Evolutionary conservation across 495 filamentous ascomycete genomes (phyloP).

Genomic region (Durotheca rogersii): DNA sequence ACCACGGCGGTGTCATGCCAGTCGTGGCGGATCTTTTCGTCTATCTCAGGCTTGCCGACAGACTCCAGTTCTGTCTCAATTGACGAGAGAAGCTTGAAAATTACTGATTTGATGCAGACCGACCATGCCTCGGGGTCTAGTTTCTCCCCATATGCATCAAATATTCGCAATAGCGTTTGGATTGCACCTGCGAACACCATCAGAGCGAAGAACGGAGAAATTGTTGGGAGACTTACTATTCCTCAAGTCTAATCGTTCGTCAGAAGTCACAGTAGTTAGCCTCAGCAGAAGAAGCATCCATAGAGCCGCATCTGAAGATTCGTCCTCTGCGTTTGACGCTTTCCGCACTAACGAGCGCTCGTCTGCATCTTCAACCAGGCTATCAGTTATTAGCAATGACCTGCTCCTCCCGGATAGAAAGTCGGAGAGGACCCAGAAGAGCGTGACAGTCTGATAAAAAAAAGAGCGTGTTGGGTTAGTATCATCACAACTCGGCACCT

Average conservation of each 20-base stretch:
- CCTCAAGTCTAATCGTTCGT: conserved; percentile 78
- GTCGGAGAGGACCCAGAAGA: conserved; percentile 93
- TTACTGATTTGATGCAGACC: conserved; percentile 74
- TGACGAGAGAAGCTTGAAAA: conserved; percentile 70
- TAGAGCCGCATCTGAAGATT: conserved; percentile 61
- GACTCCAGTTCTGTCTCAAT: conserved; percentile 50
- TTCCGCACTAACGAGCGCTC: conserved; percentile 52
- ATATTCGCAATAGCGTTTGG: conserved; percentile 86
- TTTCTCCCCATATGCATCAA: conserved; percentile 84
- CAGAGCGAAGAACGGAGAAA: conserved; percentile 8
- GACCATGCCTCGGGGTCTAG: conserved; percentile 79
- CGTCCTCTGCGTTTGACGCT: conserved; percentile 50
- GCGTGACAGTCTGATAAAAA: conserved; percentile 69
- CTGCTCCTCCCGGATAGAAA: conserved; percentile 61
- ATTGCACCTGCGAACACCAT: conserved; percentile 58
- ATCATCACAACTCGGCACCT: too few species aligned
- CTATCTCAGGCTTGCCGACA: conserved; percentile 24
- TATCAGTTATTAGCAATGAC: conserved; percentile 48
- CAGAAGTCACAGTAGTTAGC: conserved; percentile 72
- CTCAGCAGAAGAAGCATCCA: conserved; percentile 85
- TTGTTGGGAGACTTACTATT: conserved; percentile 60
- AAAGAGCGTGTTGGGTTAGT: too few species aligned
- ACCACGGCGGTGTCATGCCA: conserved; percentile 81
- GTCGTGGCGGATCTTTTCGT: conserved; percentile 47
- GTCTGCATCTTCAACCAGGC: conserved; percentile 51